Percentiles rank a stretch among this genome's conserved stretches.
Evolutionary conservation across 805 yeast species (phyloP).

Genomic region (Pichia exigua): DNA sequence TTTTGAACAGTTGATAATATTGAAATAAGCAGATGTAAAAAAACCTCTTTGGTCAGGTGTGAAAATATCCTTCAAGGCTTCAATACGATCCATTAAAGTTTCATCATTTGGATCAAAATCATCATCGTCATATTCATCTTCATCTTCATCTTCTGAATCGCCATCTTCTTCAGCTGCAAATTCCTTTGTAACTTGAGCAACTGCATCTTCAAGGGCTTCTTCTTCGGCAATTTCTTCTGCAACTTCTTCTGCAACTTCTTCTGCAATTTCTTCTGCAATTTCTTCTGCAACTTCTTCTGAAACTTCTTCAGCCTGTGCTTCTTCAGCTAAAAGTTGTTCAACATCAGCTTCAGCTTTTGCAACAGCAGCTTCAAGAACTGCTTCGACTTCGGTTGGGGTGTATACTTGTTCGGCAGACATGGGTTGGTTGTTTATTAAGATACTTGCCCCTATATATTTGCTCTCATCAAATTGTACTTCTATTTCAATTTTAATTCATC

Average conservation of each 20-base stretch:
- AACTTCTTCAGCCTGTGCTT: conserved; percentile 11
- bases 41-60: conserved; percentile 76
- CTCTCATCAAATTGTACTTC: neutral
- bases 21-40: conserved; percentile 24
- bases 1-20: conserved; percentile 34
- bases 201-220: conserved; percentile 29
- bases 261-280: conserved; percentile 10
- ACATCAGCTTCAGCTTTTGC: conserved; percentile 8
- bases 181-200: conserved; percentile 28
- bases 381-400: conserved; percentile 11
- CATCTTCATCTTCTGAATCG: conserved; percentile 31
- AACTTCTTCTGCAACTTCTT: conserved; percentile 24
- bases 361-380: conserved; percentile 7
- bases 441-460: neutral
- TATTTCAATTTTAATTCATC: neutral
- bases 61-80: conserved; percentile 85
- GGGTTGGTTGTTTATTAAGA: neutral
- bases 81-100: conserved; percentile 76
- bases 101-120: conserved; percentile 74
- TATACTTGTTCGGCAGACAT: conserved; percentile 34
- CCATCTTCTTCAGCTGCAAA: conserved; percentile 25
- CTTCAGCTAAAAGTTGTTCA: conserved; percentile 7
- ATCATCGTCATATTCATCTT: conserved; percentile 56
- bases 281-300: conserved; percentile 8
- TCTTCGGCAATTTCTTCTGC: conserved; percentile 14